A percentile compares a stretch with the other conserved stretches of the same genome.
These are phyloP conservation scores for Verticillium albo-atrum DNA, from an alignment of 2,329 filamentous ascomycete genomes.

Conservation along the genomic window DNA sequence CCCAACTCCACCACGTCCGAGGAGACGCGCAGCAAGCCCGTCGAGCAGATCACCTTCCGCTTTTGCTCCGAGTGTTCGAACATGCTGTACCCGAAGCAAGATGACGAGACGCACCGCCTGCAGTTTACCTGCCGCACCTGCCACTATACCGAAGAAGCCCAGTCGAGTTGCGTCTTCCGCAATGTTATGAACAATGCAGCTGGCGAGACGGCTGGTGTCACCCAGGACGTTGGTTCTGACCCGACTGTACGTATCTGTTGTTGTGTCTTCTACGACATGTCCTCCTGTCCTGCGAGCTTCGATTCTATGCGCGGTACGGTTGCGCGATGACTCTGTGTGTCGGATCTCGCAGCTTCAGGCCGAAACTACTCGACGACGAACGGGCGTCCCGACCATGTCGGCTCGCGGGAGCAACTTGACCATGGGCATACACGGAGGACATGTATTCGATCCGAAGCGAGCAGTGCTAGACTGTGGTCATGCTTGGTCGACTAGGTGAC, in stretches of 20 bases:
- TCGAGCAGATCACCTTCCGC: conserved; percentile 87
- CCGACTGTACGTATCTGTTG: conserved; percentile 83
- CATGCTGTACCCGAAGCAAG: conserved; percentile 96
- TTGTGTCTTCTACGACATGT: conserved; percentile 22
- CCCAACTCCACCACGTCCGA: conserved; percentile 46
- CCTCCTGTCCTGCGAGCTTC: conserved; percentile 40
- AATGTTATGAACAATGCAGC: conserved; percentile 89
- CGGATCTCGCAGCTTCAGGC: too few species aligned
- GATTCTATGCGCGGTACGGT: too few species aligned
- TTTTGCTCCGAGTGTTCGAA: conserved; percentile 99
- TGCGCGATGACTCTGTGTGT: too few species aligned
- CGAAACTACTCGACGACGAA: too few species aligned
- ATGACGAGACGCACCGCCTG: conserved; percentile 75
- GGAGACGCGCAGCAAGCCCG: conserved; percentile 40
- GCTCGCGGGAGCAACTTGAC: too few species aligned
- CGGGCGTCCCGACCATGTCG: too few species aligned
- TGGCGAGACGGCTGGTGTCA: conserved; percentile 94
- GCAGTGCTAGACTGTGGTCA: too few species aligned
- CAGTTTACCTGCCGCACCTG: conserved; percentile 97
- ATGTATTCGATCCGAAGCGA: too few species aligned
- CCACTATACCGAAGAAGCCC: conserved; percentile 82
- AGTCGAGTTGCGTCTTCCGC: conserved; percentile 89
- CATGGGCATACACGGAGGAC: too few species aligned
- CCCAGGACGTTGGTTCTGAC: conserved; percentile 94
- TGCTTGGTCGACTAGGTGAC: too few species aligned